A percentile compares a stretch with the other conserved stretches of the same genome.
These are phyloP conservation scores for Funneliformis mosseae DNA, from an alignment of 192 early-diverging fungal genomes.

Conservation along the genomic window DNA sequence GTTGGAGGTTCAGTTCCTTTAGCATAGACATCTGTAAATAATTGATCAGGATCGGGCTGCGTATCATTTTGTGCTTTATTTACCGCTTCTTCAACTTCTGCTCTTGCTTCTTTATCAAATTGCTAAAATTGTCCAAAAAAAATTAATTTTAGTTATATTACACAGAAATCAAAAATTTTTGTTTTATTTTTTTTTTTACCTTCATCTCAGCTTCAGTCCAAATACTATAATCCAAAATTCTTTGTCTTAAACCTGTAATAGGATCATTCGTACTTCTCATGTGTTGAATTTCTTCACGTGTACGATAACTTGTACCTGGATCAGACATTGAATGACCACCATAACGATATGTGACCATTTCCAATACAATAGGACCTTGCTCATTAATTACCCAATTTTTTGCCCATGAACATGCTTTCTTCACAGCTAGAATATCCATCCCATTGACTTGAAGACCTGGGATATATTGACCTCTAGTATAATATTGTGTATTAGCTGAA, in stretches of 20 bases:
- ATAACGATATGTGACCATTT: slow-evolving; percentile 98
- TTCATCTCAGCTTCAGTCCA: slow-evolving; percentile 89
- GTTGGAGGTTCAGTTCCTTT: slow-evolving; percentile 69
- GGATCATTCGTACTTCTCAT: slow-evolving; percentile 94
- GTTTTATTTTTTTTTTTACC: slow-evolving; percentile 34
- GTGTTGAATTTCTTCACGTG: slow-evolving; percentile 98
- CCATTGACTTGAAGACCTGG: slow-evolving; percentile 91
- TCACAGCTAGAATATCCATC: slow-evolving; percentile 95
- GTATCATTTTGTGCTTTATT: slow-evolving; percentile 79
- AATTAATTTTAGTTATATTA: background rate
- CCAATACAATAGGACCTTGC: slow-evolving; percentile 91
- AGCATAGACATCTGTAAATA: slow-evolving; percentile 86
- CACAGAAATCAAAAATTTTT: background rate
- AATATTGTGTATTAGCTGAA: slow-evolving; percentile 93
- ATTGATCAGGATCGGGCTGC: slow-evolving; percentile 67
- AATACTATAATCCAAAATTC: slow-evolving; percentile 70
- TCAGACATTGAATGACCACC: slow-evolving; percentile 99
- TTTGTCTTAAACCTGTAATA: slow-evolving; percentile 89
- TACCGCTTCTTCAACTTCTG: slow-evolving; percentile 83
- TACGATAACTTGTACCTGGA: slow-evolving; percentile 98
- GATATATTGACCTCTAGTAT: slow-evolving; percentile 94
- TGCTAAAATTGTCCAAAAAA: slow-evolving; percentile 23
- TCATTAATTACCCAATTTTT: slow-evolving; percentile 80
- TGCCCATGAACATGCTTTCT: slow-evolving; percentile 80
- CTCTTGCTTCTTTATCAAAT: slow-evolving; percentile 91